Evolutionary conservation across 148 eudicot genomes (phyloP).

Genomic region (Fagopyrum esculentum): DNA sequence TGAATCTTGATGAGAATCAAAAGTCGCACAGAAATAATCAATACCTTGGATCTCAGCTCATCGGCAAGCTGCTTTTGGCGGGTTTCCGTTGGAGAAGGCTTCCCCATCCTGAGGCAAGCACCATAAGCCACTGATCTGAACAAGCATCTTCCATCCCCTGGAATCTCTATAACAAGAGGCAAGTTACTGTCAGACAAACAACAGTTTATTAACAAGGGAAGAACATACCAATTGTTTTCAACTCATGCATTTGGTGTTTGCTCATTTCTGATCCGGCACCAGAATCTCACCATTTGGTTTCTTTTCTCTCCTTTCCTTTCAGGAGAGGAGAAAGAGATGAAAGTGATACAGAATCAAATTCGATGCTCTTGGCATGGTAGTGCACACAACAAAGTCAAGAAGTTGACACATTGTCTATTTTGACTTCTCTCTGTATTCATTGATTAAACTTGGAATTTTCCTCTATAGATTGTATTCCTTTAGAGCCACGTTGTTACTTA

Average conservation of each 20-base stretch:
- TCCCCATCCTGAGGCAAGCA: conserved; percentile 58
- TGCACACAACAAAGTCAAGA: neutral
- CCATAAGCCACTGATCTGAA: conserved; percentile 81
- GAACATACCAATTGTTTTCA: neutral
- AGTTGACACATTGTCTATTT: neutral
- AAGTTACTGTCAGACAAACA: too few species aligned
- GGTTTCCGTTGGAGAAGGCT: conserved; percentile 54
- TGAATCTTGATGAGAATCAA: too few species aligned
- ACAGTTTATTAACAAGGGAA: neutral
- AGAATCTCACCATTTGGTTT: neutral
- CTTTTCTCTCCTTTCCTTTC: too few species aligned
- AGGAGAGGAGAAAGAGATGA: neutral
- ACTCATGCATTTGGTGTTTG: neutral
- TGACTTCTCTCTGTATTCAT: too few species aligned
- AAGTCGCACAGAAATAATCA: too few species aligned
- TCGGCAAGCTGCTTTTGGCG: conserved; percentile 65
- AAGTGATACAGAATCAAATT: neutral
- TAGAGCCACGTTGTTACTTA: too few species aligned
- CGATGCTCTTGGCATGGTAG: neutral
- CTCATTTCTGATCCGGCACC: neutral
- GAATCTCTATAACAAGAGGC: conserved; percentile 43
- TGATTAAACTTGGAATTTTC: too few species aligned
- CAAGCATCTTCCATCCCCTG: conserved; percentile 85
- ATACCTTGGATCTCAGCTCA: conserved; percentile 53
- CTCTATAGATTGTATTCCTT: too few species aligned